Base-by-base conservation (phyloP, 352 stramenopile species). In the Phytophthora cactorum region DNA sequence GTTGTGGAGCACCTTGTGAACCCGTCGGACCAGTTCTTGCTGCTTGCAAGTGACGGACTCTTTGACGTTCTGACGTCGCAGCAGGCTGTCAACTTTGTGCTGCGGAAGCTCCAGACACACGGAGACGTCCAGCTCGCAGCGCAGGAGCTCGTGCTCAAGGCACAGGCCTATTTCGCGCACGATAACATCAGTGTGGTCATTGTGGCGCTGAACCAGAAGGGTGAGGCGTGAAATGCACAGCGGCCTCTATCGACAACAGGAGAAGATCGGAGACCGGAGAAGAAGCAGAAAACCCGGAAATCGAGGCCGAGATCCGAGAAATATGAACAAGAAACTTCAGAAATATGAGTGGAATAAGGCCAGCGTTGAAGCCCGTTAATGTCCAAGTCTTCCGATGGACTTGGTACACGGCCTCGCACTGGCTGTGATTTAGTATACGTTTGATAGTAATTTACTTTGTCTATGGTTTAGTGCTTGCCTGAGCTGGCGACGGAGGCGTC, bases 171-270 rank as follows among this genome's bases (percentile, higher is more conserved):
- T 63, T 93, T 92, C 47, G 91, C 89, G 5, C 89, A 96, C 68
- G 92, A 98, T 73, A 98, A 98, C 63, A 91, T 97, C 44, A 96
- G 83, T 51, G 89, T 95, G 45, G 81, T 97, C 47, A 87, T 98
- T 27, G 81, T 98, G 41, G 83, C 83, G 25, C 74, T 96, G 27
- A 94, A 96, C 63, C 88, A 96, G 61, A 81, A 69, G 56, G 54
- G 70, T 29, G 70, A 82, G 22, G 66, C 41, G 29, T 76, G 72
- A 79, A 75, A 67, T 66, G 52, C 34, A 63, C 44, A 64, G 59
- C 68, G 67, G 63, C 52, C 50, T 59, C 66, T 45, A 51, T 64
- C 46, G 32, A 31, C 22, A 38, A 31, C 22, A 38, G 32, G 2
- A 41, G 59, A 71, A 56, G 53, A 71, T 56, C 38, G 4, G 41